Evolutionary conservation across 2,329 filamentous ascomycete species (phyloP).

Genomic region (Diaporthe sp.): DNA sequence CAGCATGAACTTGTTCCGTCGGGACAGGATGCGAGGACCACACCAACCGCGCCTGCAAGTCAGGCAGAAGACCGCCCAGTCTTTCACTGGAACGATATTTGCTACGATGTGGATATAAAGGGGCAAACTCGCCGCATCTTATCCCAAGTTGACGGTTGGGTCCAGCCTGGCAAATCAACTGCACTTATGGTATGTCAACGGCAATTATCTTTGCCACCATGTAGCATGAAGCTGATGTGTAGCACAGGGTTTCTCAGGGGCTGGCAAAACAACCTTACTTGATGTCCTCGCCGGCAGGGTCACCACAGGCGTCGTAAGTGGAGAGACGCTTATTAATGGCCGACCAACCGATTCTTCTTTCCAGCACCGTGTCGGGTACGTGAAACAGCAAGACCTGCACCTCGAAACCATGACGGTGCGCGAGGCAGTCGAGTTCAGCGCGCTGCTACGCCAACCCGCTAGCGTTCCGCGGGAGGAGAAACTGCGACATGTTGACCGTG

Average conservation of each 20-base stretch:
- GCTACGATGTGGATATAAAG: neutral
- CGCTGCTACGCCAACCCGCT: slow-evolving; percentile 74
- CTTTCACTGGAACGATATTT: slow-evolving; percentile 3
- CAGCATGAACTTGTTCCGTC: neutral
- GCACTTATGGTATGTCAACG: slow-evolving; percentile 3
- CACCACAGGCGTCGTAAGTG: neutral
- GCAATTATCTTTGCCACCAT: neutral
- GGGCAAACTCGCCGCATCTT: neutral
- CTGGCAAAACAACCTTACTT: neutral
- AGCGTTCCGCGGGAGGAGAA: slow-evolving; percentile 55
- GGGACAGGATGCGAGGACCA: neutral
- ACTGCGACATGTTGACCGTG: neutral
- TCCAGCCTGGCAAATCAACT: neutral
- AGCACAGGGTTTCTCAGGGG: neutral
- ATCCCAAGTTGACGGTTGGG: neutral
- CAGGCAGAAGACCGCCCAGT: neutral
- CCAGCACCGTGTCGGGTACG: slow-evolving; percentile 63
- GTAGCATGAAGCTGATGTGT: neutral
- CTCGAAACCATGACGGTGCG: slow-evolving; percentile 77
- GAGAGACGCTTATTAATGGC: neutral
- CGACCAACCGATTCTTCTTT: neutral
- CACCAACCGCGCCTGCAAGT: neutral
- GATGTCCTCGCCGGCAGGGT: neutral
- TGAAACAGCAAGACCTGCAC: slow-evolving; percentile 80
- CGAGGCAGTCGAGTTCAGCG: slow-evolving; percentile 76